Base-by-base conservation (phyloP, 345 rosid species). In the Eucalyptus tenuipes region DNA sequence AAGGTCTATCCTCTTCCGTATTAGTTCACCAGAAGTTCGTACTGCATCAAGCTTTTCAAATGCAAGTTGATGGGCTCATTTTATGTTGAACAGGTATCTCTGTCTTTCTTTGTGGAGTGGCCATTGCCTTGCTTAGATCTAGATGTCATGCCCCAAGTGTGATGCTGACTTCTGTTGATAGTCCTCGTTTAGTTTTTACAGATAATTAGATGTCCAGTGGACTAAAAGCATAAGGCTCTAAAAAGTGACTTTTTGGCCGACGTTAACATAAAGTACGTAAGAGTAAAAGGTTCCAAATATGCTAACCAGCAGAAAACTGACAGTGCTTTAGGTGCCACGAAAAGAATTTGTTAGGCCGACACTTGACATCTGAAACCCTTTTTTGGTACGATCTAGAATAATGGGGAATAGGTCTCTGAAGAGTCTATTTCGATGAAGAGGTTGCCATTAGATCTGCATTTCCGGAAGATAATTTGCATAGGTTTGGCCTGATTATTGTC, bases 71-170 rank as follows among this genome's bases (percentile, higher is more conserved):
- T 87, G 10, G 8, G 80, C 52, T 49, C n/a, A 47, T 90, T 61
- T 55, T 89, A 49, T 90, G 33, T 50, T 79, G 87, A 31, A 71
- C 92, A 96, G 99, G 99, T 87, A 95, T 97, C 88, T 94, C 99
- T 14, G 98, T 96, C 88, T 90, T 97, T 88, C 91, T 96, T 20
- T 96, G 99, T 91, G 99, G 96, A 53, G 88, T 96, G 88, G 97
- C 98, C 44, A 96, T 97, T 88, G 96, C 98, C 8, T 71, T 92
- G 81, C 95, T 97, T 49, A 93, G 98, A 88, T 93, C 98, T 49
- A 89, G 87, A 68, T 96, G 97, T 91, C 97, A 96, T 93, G 93
- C 97, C 88, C 98, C 99, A 71, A 96, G 92, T 86, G 95, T 96
- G 61, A 92, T 97, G 99, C 92, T 97, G 55, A 87, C 15, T 47